phyloP scores from a whole-genome alignment of 208 protist species.

The Wallacemonas sp. region DNA sequence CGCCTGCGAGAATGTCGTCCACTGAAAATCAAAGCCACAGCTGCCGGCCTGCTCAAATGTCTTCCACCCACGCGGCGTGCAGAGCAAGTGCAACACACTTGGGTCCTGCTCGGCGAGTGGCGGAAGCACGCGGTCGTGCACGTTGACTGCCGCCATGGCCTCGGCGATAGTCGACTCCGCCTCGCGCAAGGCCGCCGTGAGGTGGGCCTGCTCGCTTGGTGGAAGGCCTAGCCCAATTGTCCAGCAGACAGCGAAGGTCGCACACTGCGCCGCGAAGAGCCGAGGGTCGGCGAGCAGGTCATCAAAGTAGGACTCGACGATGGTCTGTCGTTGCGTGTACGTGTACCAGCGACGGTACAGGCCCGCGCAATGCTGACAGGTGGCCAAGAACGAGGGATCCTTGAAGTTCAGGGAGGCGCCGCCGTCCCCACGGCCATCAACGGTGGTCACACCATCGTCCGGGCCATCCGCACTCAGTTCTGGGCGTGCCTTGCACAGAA shows the following conservation, averaged over 20 bases:
- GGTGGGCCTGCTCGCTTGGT: not conserved
- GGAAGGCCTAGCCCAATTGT: slow-evolving; percentile 13
- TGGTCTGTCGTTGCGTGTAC: slow-evolving; percentile 25
- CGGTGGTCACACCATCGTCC: not conserved
- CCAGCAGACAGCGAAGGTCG: slow-evolving; percentile 21
- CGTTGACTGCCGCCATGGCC: slow-evolving; percentile 17
- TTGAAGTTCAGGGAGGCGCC: slow-evolving; percentile 8
- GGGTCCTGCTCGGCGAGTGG: slow-evolving; percentile 38
- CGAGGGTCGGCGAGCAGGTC: slow-evolving; percentile 30
- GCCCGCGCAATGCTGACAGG: slow-evolving; percentile 34
- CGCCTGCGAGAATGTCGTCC: slow-evolving; percentile 42
- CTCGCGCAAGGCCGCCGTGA: slow-evolving; percentile 17
- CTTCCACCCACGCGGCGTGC: slow-evolving; percentile 66
- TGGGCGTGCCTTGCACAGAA: slow-evolving; percentile 9
- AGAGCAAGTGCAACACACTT: slow-evolving; percentile 42
- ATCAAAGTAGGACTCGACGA: slow-evolving; percentile 25
- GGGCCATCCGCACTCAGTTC: too few species aligned
- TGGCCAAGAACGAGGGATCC: slow-evolving; percentile 23
- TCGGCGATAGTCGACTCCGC: slow-evolving; percentile 18
- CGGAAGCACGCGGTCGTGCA: slow-evolving; percentile 37
- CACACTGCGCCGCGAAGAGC: slow-evolving; percentile 39
- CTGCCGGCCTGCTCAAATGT: slow-evolving; percentile 47
- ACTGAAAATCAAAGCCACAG: slow-evolving; percentile 42
- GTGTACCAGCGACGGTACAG: slow-evolving; percentile 47
- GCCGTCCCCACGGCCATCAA: not conserved